Base-by-base conservation (phyloP, 202 grass and related monocot genomes). In the Zizania palustris region DNA sequence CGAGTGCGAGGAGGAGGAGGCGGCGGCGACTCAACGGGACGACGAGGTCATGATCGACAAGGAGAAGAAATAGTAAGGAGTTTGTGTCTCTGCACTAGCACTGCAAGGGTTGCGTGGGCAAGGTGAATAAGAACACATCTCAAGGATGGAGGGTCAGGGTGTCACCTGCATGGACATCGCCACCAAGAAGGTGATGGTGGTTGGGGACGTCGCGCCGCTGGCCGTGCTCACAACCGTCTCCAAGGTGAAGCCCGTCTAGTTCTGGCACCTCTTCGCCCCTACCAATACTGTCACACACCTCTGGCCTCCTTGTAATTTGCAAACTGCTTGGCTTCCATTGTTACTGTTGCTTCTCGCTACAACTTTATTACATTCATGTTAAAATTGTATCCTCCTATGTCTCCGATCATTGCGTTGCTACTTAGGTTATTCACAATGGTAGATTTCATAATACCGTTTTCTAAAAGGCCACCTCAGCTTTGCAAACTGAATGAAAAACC, bases 121-220 rank as follows among this genome's bases (percentile, higher is more conserved):
- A 93, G 77, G 77, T 93, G 59, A 90, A 84, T 87, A 93, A 87
- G 81, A n/a, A n/a, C 84, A 93, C 67, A 80, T 93, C 81, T 87
- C 90, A 65, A 90, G 82, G 79, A 93, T 93, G 85, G 82, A 90
- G 60, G 91, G 93, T 0, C 79, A 90, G 60, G 91, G 93, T 0
- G 89, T 96, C 21, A 88, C 82, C 11, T 96, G 89, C 35, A 90
- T 92, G 79, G 78, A 87, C 80, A 85, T 90, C 74, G 56, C 71
- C 53, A 83, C 57, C 48, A 92, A 96, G 77, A 96, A 96, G 84
- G 92, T 96, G 38, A 96, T 89, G 0, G 92, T 96, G 44, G 71
- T 84, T 39, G 89, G 92, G 46, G 79, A 92, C 18, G 87, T 92
- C 11, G 90, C 89, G 38, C 92, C 92, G 58, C 77, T 96, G 1